Percentiles rank a stretch among this genome's conserved stretches.
Evolutionary conservation across 352 stramenopile species (phyloP).

Genomic region (Hyaloperonospora brassicae): DNA sequence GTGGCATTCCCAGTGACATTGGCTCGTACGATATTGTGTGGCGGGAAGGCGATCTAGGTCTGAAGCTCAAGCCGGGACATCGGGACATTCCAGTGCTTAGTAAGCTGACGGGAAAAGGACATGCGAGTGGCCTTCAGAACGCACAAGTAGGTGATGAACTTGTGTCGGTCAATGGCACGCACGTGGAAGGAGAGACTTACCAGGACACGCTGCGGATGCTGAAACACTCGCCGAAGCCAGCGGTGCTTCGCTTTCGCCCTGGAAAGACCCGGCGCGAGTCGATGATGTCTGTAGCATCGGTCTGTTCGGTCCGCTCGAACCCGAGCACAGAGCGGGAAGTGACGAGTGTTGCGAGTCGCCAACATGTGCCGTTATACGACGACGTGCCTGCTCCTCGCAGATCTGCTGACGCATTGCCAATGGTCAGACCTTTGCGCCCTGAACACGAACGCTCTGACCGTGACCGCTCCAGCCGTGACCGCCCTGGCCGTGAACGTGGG

Average conservation of each 20-base stretch:
- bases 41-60: slow-evolving; percentile 74
- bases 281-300: slow-evolving; percentile 48
- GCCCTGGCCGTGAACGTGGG: slow-evolving; percentile 9
- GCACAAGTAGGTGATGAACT: slow-evolving; percentile 76
- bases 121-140: slow-evolving; percentile 73
- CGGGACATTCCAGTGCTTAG: slow-evolving; percentile 73
- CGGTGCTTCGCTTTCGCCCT: slow-evolving; percentile 71
- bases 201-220: slow-evolving; percentile 81
- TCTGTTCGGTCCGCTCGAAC: slow-evolving; percentile 51
- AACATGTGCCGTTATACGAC: slow-evolving; percentile 56
- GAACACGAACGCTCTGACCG: slow-evolving; percentile 20
- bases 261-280: slow-evolving; percentile 48
- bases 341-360: slow-evolving; percentile 27
- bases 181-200: slow-evolving; percentile 72
- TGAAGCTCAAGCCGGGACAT: slow-evolving; percentile 79
- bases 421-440: slow-evolving; percentile 6
- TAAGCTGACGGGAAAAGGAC: slow-evolving; percentile 79
- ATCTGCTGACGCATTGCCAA: slow-evolving; percentile 7
- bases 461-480: background rate
- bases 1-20: slow-evolving; percentile 37
- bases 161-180: slow-evolving; percentile 77
- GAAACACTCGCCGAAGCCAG: slow-evolving; percentile 80
- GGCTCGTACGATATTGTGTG: slow-evolving; percentile 84
- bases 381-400: slow-evolving; percentile 16
- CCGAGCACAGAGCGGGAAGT: slow-evolving; percentile 41